A percentile compares a stretch with the other conserved stretches of the same genome.
phyloP scores from a whole-genome alignment of 371 early-diverging fungal genomes.

The Cladochytrium tenue region DNA sequence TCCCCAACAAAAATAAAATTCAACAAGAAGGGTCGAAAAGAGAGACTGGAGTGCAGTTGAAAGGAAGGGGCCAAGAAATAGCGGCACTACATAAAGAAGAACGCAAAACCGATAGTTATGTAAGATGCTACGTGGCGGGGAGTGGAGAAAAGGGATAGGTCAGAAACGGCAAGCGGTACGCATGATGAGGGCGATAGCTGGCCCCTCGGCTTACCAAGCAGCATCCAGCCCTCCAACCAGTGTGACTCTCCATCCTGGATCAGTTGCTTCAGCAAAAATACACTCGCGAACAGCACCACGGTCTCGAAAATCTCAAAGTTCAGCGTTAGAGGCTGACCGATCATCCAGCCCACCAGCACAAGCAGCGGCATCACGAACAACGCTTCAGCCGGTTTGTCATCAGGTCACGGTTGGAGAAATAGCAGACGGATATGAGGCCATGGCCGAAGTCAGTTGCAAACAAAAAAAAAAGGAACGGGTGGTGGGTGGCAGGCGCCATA shows the following conservation, averaged over 20 bases:
- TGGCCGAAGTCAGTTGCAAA: background rate
- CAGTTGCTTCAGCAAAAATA: constrained; percentile 61
- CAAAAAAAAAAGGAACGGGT: background rate
- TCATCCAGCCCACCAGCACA: constrained; percentile 84
- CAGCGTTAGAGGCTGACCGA: constrained; percentile 68
- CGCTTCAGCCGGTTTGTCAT: constrained; percentile 23
- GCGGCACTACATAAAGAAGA: too few species aligned
- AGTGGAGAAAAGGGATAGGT: background rate
- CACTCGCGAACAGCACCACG: constrained; percentile 74
- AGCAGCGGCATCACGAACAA: constrained; percentile 84
- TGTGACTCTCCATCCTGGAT: constrained; percentile 26
- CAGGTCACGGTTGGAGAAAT: background rate
- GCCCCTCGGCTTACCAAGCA: constrained; percentile 43
- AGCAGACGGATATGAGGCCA: background rate
- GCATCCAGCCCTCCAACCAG: constrained; percentile 77
- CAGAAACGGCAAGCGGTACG: background rate
- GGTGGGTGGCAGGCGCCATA: background rate
- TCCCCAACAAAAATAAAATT: too few species aligned
- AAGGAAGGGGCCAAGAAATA: too few species aligned
- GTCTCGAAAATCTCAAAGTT: constrained; percentile 81
- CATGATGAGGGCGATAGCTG: background rate
- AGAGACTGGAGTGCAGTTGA: too few species aligned
- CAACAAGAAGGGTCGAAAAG: too few species aligned
- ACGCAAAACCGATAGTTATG: constrained; percentile 72
- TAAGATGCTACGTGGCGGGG: constrained; percentile 46